A percentile compares a stretch with the other conserved stretches of the same genome.
These are phyloP conservation scores for Lichtheimia ramosa DNA, from an alignment of 371 early-diverging fungal species.

Conservation along the genomic window DNA sequence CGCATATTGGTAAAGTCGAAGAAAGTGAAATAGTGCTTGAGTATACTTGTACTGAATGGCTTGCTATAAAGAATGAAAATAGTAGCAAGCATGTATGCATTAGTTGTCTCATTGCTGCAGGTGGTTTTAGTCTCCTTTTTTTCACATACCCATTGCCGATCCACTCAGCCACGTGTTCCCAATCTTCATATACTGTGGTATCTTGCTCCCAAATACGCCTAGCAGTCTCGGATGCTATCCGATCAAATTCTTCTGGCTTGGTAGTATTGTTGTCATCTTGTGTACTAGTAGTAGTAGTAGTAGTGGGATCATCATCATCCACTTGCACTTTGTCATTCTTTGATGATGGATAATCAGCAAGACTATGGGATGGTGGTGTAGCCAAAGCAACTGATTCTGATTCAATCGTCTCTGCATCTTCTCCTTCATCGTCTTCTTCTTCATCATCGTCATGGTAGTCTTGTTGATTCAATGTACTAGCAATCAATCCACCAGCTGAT, in stretches of 20 bases:
- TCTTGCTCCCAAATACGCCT: constrained; percentile 45
- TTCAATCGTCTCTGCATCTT: not conserved
- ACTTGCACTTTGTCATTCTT: not conserved
- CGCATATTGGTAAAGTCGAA: constrained; percentile 72
- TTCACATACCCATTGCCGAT: constrained; percentile 38
- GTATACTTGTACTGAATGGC: constrained; percentile 53
- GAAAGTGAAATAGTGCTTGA: constrained; percentile 69
- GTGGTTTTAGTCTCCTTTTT: constrained; percentile 7
- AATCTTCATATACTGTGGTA: constrained; percentile 28
- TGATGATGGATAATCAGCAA: constrained; percentile 1
- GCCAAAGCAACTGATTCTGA: constrained; percentile 14
- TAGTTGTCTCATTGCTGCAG: not conserved
- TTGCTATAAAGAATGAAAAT: constrained; percentile 18
- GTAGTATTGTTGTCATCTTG: not conserved
- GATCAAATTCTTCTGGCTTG: constrained; percentile 3
- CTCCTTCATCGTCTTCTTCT: not conserved
- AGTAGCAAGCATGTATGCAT: not conserved
- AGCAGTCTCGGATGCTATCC: constrained; percentile 18
- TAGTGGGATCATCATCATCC: constrained; percentile 3
- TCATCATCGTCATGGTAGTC: constrained; percentile 9
- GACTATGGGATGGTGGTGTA: constrained; percentile 8
- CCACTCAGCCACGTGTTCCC: constrained; percentile 42
- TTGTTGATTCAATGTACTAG: constrained; percentile 26
- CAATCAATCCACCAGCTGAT: constrained; percentile 45
- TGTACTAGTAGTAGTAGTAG: too few relatives aligned